Conservation (phyloP, 306 rosid genomes). For the Albizia julibrissin region DNA sequence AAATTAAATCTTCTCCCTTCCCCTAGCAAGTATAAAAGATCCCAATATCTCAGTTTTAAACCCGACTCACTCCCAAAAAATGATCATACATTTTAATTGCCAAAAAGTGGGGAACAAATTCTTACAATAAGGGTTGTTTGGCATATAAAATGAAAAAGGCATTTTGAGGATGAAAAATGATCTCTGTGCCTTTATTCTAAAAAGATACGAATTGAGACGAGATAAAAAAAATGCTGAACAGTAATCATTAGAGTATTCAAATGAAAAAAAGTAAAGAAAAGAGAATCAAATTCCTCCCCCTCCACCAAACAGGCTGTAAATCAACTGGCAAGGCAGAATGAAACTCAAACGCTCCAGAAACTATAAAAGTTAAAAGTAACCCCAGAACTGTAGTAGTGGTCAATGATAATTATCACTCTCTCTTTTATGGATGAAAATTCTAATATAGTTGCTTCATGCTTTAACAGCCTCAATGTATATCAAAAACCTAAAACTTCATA, state of each 20-base stretch:
- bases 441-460: conserved; percentile 12
- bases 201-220: not conserved
- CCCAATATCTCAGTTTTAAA: not conserved
- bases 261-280: not conserved
- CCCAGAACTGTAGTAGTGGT: not conserved
- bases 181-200: not conserved
- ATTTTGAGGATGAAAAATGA: not conserved
- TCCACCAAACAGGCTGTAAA: not conserved
- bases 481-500: not conserved
- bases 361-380: not conserved
- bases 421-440: not conserved
- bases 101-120: not conserved
- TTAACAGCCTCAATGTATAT: not conserved
- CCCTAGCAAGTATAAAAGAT: not conserved
- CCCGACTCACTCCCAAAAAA: not conserved
- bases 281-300: not conserved
- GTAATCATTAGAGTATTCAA: not conserved
- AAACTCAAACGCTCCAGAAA: conserved; percentile 1
- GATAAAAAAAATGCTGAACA: not conserved
- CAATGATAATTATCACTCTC: not conserved
- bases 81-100: not conserved
- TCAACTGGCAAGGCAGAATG: not conserved
- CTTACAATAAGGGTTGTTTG: not conserved
- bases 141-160: not conserved
- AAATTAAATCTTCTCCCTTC: not conserved